Evolutionary conservation across 1,139 yeast species (phyloP).

Genomic region (Magnusiomyces ingens): DNA sequence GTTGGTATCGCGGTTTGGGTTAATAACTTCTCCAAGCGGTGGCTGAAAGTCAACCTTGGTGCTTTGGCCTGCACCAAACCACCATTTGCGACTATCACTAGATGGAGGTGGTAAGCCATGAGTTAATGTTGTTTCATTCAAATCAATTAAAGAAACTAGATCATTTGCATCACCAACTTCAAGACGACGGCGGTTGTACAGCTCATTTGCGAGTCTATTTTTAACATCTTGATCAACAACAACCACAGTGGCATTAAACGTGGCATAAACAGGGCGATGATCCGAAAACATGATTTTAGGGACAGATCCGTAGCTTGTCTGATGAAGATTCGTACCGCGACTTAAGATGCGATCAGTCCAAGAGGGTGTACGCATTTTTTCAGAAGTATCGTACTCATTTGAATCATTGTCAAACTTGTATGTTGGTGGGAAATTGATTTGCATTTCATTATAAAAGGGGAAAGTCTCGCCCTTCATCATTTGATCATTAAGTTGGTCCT

Average conservation of each 20-base stretch:
- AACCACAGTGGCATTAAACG: constrained; percentile 59
- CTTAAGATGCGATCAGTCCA: constrained; percentile 87
- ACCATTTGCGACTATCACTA: constrained; percentile 78
- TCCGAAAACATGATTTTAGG: constrained; percentile 70
- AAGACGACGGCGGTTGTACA: constrained; percentile 44
- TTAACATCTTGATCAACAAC: constrained; percentile 62
- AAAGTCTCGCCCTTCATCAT: constrained; percentile 83
- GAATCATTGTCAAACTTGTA: constrained; percentile 92
- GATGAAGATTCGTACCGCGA: constrained; percentile 51
- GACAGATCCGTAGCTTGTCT: constrained; percentile 56
- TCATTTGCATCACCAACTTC: constrained; percentile 35
- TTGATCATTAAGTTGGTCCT: constrained; percentile 78
- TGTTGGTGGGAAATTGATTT: constrained; percentile 76
- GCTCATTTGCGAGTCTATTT: constrained; percentile 48
- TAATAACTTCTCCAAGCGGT: constrained; percentile 44
- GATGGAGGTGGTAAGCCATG: constrained; percentile 77
- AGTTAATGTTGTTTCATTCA: constrained; percentile 33
- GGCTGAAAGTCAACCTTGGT: constrained; percentile 51
- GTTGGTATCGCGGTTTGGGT: constrained; percentile 59
- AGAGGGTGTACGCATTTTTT: constrained; percentile 87
- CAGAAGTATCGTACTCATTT: constrained; percentile 75
- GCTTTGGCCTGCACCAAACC: constrained; percentile 74
- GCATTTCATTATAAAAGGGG: constrained; percentile 76
- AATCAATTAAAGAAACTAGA: constrained; percentile 29
- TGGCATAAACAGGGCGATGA: constrained; percentile 87